Evolutionary conservation across 768 basidiomycete species (phyloP), one percentile per base, ranked within the genome.

Genomic region (Clitopilus passeckerianus): DNA sequence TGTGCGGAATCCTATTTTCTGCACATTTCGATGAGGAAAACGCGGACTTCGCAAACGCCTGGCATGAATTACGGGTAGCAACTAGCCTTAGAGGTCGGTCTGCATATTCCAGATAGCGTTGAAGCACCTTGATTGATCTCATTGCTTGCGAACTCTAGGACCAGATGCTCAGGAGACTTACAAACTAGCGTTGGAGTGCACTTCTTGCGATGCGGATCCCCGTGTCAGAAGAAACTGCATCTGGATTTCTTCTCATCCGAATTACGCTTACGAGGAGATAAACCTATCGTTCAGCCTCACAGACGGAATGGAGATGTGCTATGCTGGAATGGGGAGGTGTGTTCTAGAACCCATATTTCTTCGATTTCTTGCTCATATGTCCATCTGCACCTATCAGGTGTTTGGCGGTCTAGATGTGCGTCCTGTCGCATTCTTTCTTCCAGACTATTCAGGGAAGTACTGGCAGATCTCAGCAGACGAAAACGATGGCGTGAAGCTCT

Each of bases 261-360:
- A 66, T 79, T 95, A 56, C 80, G 83, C 57, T 71, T 95, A 54
- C 77, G 93, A 61, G 93, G 93, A 1, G 65, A 67, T 8, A 64
- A 72, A 9, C 76, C 77, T 0, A 70, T 92, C 15, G 70, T 78
- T 1, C 93, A 95, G 68, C 93, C 93, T 24, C 91, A 93, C 67
- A 65, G 72, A 14, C 63, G 71, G 34, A 76, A 75, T 14, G 84
- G 81, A 6, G 79, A 87, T 66, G 67, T 91, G 2, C 71, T 95
- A 24, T 93, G 91, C 66, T 95, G 90, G 89, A 93, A 93, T 66
- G 93, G 93, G 61, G 90, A 95, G 77, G 91, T 87, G 52, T 52
- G 72, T 72, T 10, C 35, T 16, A 9, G 37, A 41, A 3, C n/a
- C 5, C n/a, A 12, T 12, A 15, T n/a, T 41, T 5, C 34, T 9